These are phyloP conservation scores for Stemphylium beticola DNA, from an alignment of 2,329 filamentous ascomycete species.

Conservation along the genomic window DNA sequence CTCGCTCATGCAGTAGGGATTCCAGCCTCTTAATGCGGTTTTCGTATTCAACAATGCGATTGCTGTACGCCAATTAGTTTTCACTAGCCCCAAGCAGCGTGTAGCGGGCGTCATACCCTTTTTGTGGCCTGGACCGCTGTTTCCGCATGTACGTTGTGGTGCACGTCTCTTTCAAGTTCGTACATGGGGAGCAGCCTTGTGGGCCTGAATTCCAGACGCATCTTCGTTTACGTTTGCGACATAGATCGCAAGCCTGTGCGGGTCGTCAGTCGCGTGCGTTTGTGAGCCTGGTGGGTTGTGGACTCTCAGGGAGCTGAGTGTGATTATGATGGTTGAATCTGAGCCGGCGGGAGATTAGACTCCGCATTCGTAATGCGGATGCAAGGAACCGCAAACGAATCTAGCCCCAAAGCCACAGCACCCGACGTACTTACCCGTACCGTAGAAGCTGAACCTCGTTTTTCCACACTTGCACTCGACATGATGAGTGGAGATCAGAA, in stretches of 20 bases:
- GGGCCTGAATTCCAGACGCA: constrained; percentile 29
- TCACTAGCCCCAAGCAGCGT: not conserved
- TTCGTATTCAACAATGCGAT: constrained; percentile 34
- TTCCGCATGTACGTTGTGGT: constrained; percentile 34
- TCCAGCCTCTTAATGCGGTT: constrained; percentile 31
- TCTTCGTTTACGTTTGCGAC: constrained; percentile 32
- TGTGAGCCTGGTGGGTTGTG: not conserved
- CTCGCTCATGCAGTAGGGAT: constrained; percentile 29
- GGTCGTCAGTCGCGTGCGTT: not conserved
- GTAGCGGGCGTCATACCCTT: constrained; percentile 18
- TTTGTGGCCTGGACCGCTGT: constrained; percentile 29
- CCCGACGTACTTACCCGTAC: constrained; percentile 23
- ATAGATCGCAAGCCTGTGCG: constrained; percentile 34
- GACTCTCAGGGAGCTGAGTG: not conserved
- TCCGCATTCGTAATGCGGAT: too few species aligned
- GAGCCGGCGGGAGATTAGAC: too few species aligned
- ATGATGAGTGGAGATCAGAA: constrained; percentile 6
- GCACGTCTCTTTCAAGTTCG: constrained; percentile 31
- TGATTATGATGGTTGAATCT: not conserved
- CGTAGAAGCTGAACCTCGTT: constrained; percentile 32
- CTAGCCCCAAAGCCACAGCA: too few species aligned
- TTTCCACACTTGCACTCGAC: constrained; percentile 27
- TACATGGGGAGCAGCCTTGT: constrained; percentile 27
- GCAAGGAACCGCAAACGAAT: too few species aligned
- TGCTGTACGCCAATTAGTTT: constrained; percentile 8